A percentile compares a stretch with the other conserved stretches of the same genome.
Conservation (phyloP, 805 yeast genomes). For the Zygotorulaspora sp. region DNA sequence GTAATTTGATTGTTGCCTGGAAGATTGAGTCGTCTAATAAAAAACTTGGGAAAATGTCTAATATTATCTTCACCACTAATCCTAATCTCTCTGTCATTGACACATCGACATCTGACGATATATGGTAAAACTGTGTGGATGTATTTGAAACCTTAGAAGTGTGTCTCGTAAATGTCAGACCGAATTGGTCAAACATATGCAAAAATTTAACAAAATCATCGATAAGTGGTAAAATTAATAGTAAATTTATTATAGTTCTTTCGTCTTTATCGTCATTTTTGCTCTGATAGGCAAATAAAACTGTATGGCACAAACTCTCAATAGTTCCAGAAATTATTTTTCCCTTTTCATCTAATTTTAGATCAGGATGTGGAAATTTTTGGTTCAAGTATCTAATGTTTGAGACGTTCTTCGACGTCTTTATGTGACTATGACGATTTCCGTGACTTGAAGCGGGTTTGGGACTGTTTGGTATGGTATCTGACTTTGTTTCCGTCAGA, state of each 20-base stretch:
- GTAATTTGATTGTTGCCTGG: constrained; percentile 50
- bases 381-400: constrained; percentile 38
- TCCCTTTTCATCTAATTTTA: constrained; percentile 46
- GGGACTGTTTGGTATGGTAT: constrained; percentile 1
- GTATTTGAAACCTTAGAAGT: constrained; percentile 20
- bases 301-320: constrained; percentile 74
- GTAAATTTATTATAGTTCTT: constrained; percentile 34
- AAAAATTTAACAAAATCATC: constrained; percentile 45
- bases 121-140: constrained; percentile 22
- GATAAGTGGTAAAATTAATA: constrained; percentile 52
- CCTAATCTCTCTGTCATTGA: constrained; percentile 49
- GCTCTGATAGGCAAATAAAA: constrained; percentile 50
- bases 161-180: constrained; percentile 35
- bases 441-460: background rate
- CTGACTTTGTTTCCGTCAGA: constrained; percentile 5
- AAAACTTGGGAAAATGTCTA: constrained; percentile 62
- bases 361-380: constrained; percentile 58
- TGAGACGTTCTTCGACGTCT: constrained; percentile 1
- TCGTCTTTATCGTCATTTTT: constrained; percentile 29
- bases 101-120: constrained; percentile 36
- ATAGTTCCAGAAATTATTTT: constrained; percentile 50
- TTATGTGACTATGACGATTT: background rate
- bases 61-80: constrained; percentile 50
- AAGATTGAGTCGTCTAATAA: constrained; percentile 59
- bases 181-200: constrained; percentile 42